Evolutionary conservation across 768 basidiomycete genomes (phyloP), one percentile per base, ranked within the genome.

Genomic region (Termitomyces sp.): DNA sequence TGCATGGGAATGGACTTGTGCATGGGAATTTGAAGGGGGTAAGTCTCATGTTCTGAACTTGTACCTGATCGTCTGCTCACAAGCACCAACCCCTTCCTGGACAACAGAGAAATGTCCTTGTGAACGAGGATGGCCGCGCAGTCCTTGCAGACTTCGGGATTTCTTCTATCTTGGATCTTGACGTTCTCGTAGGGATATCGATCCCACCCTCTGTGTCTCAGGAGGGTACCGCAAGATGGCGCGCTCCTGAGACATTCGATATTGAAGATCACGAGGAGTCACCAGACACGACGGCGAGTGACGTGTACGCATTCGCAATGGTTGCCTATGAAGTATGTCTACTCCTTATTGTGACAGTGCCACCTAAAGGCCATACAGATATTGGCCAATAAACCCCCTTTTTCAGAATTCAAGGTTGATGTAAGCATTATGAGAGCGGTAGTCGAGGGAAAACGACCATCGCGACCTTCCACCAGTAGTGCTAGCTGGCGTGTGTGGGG

Each of bases 171-270:
- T 30, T 53, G 13, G 27, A 24, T 41, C 6, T 24, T 11, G 27
- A 53, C 3, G 12, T n/a, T 30, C 11, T 39, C 1, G 24, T 16
- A 7, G 18, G 11, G 39, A 18, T 53, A 27, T 39, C 37, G 9
- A 1, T 39, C 3, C 37, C 39, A 1, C n/a, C 52, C 6, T 37
- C 18, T 6, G 27, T n/a, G 27, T 41, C 39, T 41, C 52, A 41
- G 16, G 51, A 53, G 11, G 52, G 52, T 53, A 41, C 24, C 4
- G 52, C 52, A 39, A 27, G 52, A 53, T 53, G 52, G 52, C 39
- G 52, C 3, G 52, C 52, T 41, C 52, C 52, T 41, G 52, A 53
- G 18, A 53, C 37, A n/a, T 53, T 53, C 52, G n/a, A 24, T 53
- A 41, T 53, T 1, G 27, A 53, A 53, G 39, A 39, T 0, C 37